phyloP scores from a whole-genome alignment of 768 basidiomycete species.

The Phylloporus arenicola region DNA sequence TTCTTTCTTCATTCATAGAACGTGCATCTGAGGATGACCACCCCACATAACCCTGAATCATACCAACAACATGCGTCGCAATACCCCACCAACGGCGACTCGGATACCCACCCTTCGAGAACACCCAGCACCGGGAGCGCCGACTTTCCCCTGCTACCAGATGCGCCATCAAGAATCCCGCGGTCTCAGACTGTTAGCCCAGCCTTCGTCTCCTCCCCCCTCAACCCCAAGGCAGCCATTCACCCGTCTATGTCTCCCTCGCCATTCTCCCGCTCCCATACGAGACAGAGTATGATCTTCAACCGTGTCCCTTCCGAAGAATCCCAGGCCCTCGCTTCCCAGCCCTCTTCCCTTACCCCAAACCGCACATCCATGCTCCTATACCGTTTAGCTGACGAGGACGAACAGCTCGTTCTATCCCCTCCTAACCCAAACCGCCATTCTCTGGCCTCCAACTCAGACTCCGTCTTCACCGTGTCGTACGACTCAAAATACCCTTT shows the following conservation, averaged over 20 bases:
- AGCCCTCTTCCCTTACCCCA: constrained; percentile 12
- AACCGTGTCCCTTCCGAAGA: constrained; percentile 43
- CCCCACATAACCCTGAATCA: constrained; percentile 49
- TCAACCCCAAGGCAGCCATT: constrained; percentile 39
- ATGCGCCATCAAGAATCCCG: constrained; percentile 12
- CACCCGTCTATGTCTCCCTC: constrained; percentile 10
- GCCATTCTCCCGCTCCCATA: constrained; percentile 30
- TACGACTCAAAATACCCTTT: constrained; percentile 65
- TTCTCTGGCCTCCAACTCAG: constrained; percentile 48
- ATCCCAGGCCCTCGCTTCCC: constrained; percentile 36
- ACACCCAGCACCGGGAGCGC: constrained; percentile 24
- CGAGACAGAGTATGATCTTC: constrained; percentile 37
- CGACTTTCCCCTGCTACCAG: constrained; percentile 29
- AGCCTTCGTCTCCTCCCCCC: constrained; percentile 47
- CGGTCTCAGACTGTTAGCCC: constrained; percentile 22
- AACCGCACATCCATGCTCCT: constrained; percentile 59
- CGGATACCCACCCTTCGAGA: constrained; percentile 9
- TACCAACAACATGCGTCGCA: constrained; percentile 38
- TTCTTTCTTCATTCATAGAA: neutral
- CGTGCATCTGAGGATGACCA: constrained; percentile 24
- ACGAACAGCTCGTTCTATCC: constrained; percentile 29
- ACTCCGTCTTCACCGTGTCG: constrained; percentile 44
- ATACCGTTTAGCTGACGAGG: constrained; percentile 48
- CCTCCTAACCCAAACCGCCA: constrained; percentile 34
- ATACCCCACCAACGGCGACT: constrained; percentile 4